These are phyloP conservation scores for Aureoboletus auriporus DNA, from an alignment of 768 basidiomycete species.

Conservation along the genomic window DNA sequence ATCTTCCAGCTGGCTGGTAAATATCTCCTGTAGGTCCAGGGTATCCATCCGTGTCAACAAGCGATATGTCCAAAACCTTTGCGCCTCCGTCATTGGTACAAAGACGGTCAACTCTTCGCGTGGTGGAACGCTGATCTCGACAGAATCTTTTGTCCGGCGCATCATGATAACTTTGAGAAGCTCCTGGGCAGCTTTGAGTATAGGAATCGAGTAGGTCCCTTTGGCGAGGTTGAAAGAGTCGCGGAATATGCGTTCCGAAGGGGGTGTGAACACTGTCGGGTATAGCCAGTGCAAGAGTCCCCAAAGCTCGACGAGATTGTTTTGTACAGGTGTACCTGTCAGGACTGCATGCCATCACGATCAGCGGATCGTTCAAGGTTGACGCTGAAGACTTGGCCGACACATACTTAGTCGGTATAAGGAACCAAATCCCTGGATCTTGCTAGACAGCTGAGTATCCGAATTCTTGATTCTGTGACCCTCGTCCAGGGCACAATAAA, in stretches of 20 bases:
- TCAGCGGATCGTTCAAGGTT: neutral
- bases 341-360: slow-evolving; percentile 38
- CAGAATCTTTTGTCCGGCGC: slow-evolving; percentile 52
- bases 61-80: slow-evolving; percentile 60
- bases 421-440: slow-evolving; percentile 53
- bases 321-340: slow-evolving; percentile 73
- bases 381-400: neutral
- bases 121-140: slow-evolving; percentile 50
- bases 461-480: slow-evolving; percentile 73
- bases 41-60: slow-evolving; percentile 51
- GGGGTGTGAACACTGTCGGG: slow-evolving; percentile 46
- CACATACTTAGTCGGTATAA: slow-evolving; percentile 51
- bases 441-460: slow-evolving; percentile 48
- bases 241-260: slow-evolving; percentile 46
- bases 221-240: slow-evolving; percentile 49
- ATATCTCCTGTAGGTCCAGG: slow-evolving; percentile 46
- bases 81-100: slow-evolving; percentile 54
- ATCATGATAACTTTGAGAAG: slow-evolving; percentile 54
- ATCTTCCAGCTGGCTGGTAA: slow-evolving; percentile 31
- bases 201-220: slow-evolving; percentile 48
- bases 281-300: slow-evolving; percentile 52
- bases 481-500: slow-evolving; percentile 59
- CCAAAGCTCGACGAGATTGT: slow-evolving; percentile 59
- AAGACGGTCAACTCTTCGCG: slow-evolving; percentile 55
- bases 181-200: slow-evolving; percentile 45